A percentile compares a stretch with the other conserved stretches of the same genome.
These are phyloP conservation scores for Nigrospora oryzae DNA, from an alignment of 2,329 filamentous ascomycete genomes.

Conservation along the genomic window DNA sequence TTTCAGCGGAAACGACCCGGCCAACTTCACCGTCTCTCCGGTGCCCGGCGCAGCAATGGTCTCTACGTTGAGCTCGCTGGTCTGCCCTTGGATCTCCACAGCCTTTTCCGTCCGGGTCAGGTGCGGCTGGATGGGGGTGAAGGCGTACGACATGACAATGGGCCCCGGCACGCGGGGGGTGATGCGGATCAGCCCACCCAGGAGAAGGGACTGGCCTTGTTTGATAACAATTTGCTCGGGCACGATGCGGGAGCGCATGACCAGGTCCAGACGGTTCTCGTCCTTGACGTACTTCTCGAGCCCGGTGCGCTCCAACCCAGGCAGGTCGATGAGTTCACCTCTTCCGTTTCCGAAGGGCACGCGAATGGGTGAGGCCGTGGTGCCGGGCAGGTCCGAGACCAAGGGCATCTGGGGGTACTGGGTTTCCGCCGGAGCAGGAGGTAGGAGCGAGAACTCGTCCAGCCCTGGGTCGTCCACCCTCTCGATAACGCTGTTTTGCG, in stretches of 20 bases:
- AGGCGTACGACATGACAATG: constrained; percentile 74
- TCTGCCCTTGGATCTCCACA: constrained; percentile 59
- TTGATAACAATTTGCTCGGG: constrained; percentile 69
- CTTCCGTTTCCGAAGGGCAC: constrained; percentile 79
- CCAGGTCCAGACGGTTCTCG: constrained; percentile 55
- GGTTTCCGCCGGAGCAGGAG: constrained; percentile 64
- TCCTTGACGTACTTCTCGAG: constrained; percentile 64
- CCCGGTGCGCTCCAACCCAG: constrained; percentile 68
- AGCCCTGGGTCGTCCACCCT: constrained; percentile 13
- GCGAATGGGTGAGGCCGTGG: constrained; percentile 89
- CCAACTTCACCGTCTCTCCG: constrained; percentile 52
- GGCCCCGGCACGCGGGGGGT: constrained; percentile 61
- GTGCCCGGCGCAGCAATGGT: constrained; percentile 55
- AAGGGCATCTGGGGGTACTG: constrained; percentile 78
- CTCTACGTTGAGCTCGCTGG: constrained; percentile 47
- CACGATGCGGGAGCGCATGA: constrained; percentile 70
- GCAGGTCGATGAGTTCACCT: constrained; percentile 89
- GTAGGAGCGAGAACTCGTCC: constrained; percentile 54
- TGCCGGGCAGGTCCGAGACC: constrained; percentile 81
- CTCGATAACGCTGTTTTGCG: constrained; percentile 15
- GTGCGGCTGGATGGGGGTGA: constrained; percentile 71
- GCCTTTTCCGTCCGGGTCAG: constrained; percentile 76
- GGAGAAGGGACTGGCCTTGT: constrained; percentile 68
- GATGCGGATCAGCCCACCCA: constrained; percentile 82
- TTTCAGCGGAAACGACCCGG: constrained; percentile 65